Conservation (phyloP, 2,329 filamentous ascomycete genomes). For the Phoma sp. region DNA sequence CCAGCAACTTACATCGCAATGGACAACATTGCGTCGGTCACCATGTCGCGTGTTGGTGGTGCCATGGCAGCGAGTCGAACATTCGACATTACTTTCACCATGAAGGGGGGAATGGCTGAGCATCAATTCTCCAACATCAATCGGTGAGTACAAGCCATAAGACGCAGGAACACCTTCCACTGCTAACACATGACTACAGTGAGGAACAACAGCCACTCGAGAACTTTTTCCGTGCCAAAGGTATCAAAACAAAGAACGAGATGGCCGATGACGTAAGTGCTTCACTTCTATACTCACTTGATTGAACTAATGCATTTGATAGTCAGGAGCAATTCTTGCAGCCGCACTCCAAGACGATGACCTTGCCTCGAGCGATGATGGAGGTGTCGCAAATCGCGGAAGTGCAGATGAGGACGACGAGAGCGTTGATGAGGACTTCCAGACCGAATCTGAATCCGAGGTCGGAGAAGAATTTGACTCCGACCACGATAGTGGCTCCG, state of each 20-base stretch:
- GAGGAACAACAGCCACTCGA: constrained; percentile 98
- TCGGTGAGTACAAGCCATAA: constrained; percentile 59
- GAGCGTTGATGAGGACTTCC: constrained; percentile 95
- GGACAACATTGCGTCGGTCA: constrained; percentile 89
- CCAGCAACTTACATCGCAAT: constrained; percentile 96
- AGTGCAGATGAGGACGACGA: constrained; percentile 97
- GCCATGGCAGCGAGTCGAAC: constrained; percentile 93
- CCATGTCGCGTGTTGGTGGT: constrained; percentile 93
- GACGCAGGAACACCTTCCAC: constrained; percentile 1
- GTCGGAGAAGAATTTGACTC: constrained; percentile 97
- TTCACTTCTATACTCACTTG: not conserved
- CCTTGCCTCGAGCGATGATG: constrained; percentile 79
- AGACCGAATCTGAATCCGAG: constrained; percentile 89
- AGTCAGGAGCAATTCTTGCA: constrained; percentile 70
- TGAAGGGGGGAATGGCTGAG: constrained; percentile 86
- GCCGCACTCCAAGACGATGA: constrained; percentile 84
- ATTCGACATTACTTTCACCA: constrained; percentile 92
- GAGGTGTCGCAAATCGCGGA: constrained; percentile 78
- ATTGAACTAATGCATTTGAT: constrained; percentile 34
- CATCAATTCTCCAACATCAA: constrained; percentile 99
- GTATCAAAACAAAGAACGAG: constrained; percentile 96
- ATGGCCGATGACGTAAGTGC: constrained; percentile 88
- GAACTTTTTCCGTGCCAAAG: constrained; percentile 96
- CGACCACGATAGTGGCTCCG: constrained; percentile 84
- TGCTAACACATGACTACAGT: constrained; percentile 48